phyloP scores from a whole-genome alignment of 495 filamentous ascomycete species.

The Apodospora peruviana region DNA sequence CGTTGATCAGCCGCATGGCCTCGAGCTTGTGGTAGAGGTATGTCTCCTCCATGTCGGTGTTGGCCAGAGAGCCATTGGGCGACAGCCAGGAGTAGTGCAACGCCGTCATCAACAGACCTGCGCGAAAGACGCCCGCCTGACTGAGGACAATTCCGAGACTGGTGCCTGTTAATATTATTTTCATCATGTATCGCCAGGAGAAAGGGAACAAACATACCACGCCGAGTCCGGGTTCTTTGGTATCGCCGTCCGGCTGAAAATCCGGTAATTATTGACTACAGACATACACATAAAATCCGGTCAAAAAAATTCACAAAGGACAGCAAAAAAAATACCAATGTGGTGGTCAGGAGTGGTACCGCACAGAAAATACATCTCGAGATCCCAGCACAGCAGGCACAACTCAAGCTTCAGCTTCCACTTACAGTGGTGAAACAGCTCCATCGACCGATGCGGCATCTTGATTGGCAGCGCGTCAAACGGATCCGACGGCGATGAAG shows the following conservation, averaged over 20 bases:
- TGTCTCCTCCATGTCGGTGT: conserved; percentile 17
- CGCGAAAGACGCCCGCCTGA: conserved; percentile 13
- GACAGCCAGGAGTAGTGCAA: conserved; percentile 18
- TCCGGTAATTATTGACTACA: conserved; percentile 12
- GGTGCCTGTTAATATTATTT: not conserved
- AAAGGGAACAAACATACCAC: conserved; percentile 6
- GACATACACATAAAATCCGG: not conserved
- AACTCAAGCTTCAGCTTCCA: too few relatives aligned
- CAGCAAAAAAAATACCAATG: not conserved
- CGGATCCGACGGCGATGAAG: conserved; percentile 11
- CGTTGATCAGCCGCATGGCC: conserved; percentile 16
- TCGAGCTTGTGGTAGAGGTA: conserved; percentile 20
- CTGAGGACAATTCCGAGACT: conserved; percentile 12
- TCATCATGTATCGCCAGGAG: not conserved
- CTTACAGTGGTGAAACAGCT: conserved; percentile 21
- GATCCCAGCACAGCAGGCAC: too few relatives aligned
- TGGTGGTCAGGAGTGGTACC: not conserved
- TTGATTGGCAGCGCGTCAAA: conserved; percentile 17
- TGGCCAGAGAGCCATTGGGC: not conserved
- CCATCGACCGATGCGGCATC: conserved; percentile 17
- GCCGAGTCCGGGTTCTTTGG: conserved; percentile 11
- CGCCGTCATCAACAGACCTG: conserved; percentile 13
- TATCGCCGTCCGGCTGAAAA: conserved; percentile 12
- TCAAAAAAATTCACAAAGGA: not conserved
- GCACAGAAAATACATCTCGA: too few relatives aligned